Conservation (phyloP, 2,329 filamentous ascomycete species). For the Coniochaeta sp. region DNA sequence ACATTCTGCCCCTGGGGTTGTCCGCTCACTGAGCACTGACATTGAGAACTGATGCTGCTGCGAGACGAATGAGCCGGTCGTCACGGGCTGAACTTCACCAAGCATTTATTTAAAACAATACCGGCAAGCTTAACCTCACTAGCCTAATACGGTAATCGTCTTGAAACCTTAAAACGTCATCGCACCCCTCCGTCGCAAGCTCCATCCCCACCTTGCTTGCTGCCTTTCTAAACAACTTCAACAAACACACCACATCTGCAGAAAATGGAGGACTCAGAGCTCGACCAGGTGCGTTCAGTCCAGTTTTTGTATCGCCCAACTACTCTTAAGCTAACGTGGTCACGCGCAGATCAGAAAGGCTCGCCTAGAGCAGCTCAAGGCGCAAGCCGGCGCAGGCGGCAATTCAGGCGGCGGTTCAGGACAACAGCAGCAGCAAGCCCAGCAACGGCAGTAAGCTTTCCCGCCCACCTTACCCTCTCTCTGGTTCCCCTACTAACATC, state of each 20-base stretch:
- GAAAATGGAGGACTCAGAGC: constrained; percentile 14
- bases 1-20: no score
- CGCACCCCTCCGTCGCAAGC: no score
- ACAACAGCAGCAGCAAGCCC: constrained; percentile 52
- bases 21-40: no score
- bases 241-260: not conserved
- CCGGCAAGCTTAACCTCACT: no score
- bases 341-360: constrained; percentile 77
- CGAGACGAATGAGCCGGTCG: no score
- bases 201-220: not conserved
- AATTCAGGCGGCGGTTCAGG: constrained; percentile 34
- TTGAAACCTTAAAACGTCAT: not conserved
- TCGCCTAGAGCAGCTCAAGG: constrained; percentile 86
- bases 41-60: no score
- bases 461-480: not conserved
- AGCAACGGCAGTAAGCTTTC: constrained; percentile 54
- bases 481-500: not conserved
- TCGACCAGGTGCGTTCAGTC: constrained; percentile 11
- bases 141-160: not conserved
- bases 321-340: not conserved
- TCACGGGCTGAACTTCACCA: no score
- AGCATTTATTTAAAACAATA: no score
- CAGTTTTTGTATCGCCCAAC: no score
- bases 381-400: constrained; percentile 48
- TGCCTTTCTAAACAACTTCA: not conserved